Evolutionary conservation across 345 rosid genomes (phyloP).

Genomic region (Eucalyptus rudis): DNA sequence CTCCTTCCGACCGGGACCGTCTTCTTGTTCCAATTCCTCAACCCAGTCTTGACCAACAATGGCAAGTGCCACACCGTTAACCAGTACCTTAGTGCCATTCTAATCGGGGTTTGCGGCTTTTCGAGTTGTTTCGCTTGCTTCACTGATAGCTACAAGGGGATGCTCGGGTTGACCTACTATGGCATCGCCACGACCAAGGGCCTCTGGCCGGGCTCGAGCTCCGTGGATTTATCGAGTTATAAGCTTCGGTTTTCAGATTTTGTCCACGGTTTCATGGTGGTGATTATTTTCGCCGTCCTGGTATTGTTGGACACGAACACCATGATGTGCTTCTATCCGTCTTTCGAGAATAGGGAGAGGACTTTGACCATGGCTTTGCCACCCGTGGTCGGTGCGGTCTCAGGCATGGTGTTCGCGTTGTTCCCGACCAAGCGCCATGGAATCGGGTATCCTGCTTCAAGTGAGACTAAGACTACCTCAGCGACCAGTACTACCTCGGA

Average conservation of each 20-base stretch:
- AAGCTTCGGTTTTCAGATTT: constrained; percentile 50
- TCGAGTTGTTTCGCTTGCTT: constrained; percentile 55
- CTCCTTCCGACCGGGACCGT: constrained; percentile 92
- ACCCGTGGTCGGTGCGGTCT: constrained; percentile 38
- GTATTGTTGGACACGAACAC: constrained; percentile 56
- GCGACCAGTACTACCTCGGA: background rate
- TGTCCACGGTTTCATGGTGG: constrained; percentile 40
- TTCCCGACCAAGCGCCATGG: constrained; percentile 74
- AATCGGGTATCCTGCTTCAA: constrained; percentile 43
- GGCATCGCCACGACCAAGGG: constrained; percentile 53
- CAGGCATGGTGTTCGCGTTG: constrained; percentile 34
- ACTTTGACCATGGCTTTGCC: constrained; percentile 52
- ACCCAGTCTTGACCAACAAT: constrained; percentile 64
- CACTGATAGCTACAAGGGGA: constrained; percentile 63
- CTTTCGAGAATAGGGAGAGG: constrained; percentile 34
- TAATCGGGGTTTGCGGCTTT: constrained; percentile 50
- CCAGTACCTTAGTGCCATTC: constrained; percentile 41
- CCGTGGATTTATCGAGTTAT: constrained; percentile 27
- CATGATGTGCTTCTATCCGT: constrained; percentile 53
- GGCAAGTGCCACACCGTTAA: constrained; percentile 45
- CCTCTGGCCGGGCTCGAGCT: constrained; percentile 36
- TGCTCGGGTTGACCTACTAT: constrained; percentile 29
- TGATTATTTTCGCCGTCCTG: constrained; percentile 38
- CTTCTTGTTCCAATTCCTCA: constrained; percentile 69
- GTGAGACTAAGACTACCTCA: background rate